Conservation (phyloP, 2,329 filamentous ascomycete genomes). For the Aspergillus sp. region DNA sequence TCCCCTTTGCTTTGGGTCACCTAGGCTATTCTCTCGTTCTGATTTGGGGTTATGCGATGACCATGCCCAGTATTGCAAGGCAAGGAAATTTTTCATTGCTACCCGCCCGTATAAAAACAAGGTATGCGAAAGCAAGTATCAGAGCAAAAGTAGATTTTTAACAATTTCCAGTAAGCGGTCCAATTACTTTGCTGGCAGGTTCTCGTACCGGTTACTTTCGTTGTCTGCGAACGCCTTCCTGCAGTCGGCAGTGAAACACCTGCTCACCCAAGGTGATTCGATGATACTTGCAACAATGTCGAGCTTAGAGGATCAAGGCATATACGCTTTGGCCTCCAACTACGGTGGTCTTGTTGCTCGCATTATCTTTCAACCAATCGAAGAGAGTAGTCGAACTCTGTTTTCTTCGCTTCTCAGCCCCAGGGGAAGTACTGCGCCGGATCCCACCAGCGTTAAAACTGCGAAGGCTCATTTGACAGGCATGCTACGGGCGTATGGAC, state of each 20-base stretch:
- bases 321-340: constrained; percentile 88
- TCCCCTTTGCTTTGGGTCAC: constrained; percentile 87
- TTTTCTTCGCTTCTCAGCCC: constrained; percentile 70
- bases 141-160: constrained; percentile 3
- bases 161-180: constrained; percentile 18
- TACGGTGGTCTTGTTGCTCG: constrained; percentile 85
- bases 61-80: constrained; percentile 50
- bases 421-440: constrained; percentile 10
- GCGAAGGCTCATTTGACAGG: constrained; percentile 26
- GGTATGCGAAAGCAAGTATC: constrained; percentile 24
- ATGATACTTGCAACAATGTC: constrained; percentile 75
- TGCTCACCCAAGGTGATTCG: constrained; percentile 90
- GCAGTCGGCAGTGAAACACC: constrained; percentile 82
- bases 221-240: constrained; percentile 76
- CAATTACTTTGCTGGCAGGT: constrained; percentile 50
- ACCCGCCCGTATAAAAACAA: constrained; percentile 35
- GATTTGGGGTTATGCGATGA: constrained; percentile 59
- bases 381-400: constrained; percentile 84
- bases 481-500: constrained; percentile 63
- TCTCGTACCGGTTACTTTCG: constrained; percentile 61
- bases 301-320: constrained; percentile 71
- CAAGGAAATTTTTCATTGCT: constrained; percentile 62
- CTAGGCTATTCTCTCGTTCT: constrained; percentile 64
- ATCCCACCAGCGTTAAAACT: constrained; percentile 13
- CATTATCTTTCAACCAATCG: constrained; percentile 86